Conservation (phyloP, 495 filamentous ascomycete species). For the Annulohypoxylon moriforme region DNA sequence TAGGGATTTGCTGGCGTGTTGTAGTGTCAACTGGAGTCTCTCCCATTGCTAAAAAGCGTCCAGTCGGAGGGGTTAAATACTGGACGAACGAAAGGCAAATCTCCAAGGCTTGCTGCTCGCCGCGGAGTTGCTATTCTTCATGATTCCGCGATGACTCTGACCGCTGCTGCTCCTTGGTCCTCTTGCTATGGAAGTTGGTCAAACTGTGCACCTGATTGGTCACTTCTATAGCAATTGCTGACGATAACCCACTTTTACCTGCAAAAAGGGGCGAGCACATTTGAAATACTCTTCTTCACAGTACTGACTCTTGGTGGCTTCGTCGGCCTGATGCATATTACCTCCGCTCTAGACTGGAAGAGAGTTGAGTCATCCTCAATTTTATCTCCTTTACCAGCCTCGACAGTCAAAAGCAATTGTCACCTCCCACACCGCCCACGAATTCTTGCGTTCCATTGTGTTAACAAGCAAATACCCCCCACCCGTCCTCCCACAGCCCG, state of each 20-base stretch:
- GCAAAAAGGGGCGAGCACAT: background rate
- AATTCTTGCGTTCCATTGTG: too few species aligned
- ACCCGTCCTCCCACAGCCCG: too few species aligned
- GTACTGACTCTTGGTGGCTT: too few species aligned
- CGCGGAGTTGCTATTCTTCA: constrained; percentile 35
- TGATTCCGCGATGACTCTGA: constrained; percentile 15
- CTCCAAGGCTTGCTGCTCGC: background rate
- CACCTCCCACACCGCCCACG: too few species aligned
- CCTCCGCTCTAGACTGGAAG: too few species aligned
- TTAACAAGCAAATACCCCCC: too few species aligned
- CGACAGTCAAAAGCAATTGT: too few species aligned
- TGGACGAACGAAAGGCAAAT: constrained; percentile 4
- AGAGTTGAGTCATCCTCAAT: too few species aligned
- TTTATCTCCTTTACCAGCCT: too few species aligned
- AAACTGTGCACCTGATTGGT: constrained; percentile 29
- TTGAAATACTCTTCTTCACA: background rate
- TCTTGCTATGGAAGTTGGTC: constrained; percentile 25
- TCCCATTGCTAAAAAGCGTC: constrained; percentile 1
- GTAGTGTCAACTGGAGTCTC: constrained; percentile 15
- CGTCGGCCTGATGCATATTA: too few species aligned
- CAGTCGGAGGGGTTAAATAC: constrained; percentile 26
- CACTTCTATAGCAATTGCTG: constrained; percentile 36
- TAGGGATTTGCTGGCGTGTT: background rate
- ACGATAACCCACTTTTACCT: constrained; percentile 5
- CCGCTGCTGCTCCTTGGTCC: background rate